These are phyloP conservation scores for Apiospora aurea DNA, from an alignment of 2,329 filamentous ascomycete genomes.

Conservation along the genomic window DNA sequence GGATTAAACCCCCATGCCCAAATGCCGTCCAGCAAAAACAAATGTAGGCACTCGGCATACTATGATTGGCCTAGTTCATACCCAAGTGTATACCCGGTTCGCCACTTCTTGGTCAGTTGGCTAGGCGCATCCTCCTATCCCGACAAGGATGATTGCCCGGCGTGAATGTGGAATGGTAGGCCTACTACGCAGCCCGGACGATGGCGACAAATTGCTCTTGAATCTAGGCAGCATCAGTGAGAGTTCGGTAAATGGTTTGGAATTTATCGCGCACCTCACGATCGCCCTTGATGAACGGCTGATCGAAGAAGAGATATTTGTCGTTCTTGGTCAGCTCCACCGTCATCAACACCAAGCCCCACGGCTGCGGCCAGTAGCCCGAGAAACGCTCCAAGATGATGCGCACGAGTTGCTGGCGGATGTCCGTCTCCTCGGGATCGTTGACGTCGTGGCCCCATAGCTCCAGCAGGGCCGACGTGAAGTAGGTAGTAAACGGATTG, in stretches of 20 bases:
- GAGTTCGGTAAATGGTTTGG: slow-evolving; percentile 28
- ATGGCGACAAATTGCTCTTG: slow-evolving; percentile 23
- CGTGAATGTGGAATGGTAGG: background rate
- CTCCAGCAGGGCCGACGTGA: slow-evolving; percentile 83
- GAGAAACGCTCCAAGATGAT: slow-evolving; percentile 88
- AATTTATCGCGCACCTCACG: slow-evolving; percentile 70
- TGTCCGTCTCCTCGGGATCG: slow-evolving; percentile 78
- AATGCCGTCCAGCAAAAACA: background rate
- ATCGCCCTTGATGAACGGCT: slow-evolving; percentile 88
- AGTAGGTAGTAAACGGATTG: slow-evolving; percentile 90
- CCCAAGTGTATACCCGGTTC: background rate
- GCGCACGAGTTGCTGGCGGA: slow-evolving; percentile 90
- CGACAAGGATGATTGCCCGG: background rate
- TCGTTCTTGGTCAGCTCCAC: slow-evolving; percentile 92
- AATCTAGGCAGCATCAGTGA: slow-evolving; percentile 27
- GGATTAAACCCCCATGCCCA: background rate
- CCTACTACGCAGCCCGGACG: background rate
- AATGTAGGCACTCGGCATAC: background rate
- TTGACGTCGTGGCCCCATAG: slow-evolving; percentile 80
- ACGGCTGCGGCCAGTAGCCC: slow-evolving; percentile 91
- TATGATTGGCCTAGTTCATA: background rate
- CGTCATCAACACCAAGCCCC: slow-evolving; percentile 89
- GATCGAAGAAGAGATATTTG: slow-evolving; percentile 88
- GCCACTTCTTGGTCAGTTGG: background rate
- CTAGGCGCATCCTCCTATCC: background rate